A percentile compares a stretch with the other conserved stretches of the same genome.
phyloP scores from a whole-genome alignment of 768 basidiomycete species.

The Dentipellis fragilis region DNA sequence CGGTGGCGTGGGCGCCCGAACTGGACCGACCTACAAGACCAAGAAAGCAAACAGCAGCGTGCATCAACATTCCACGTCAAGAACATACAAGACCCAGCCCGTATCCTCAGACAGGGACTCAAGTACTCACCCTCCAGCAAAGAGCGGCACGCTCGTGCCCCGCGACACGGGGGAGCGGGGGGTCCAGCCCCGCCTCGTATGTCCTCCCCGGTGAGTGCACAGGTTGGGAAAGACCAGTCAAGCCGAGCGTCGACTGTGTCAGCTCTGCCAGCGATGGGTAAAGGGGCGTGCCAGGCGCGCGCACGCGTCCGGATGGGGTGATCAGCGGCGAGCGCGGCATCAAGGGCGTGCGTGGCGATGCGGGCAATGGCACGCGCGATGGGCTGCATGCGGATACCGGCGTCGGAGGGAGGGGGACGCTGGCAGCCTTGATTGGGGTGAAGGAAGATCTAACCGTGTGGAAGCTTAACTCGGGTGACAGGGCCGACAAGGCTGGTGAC shows the following conservation, averaged over 20 bases:
- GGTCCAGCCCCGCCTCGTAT: slow-evolving; percentile 4
- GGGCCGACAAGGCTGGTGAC: not conserved
- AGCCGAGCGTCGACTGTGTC: not conserved
- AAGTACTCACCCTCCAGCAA: slow-evolving; percentile 1
- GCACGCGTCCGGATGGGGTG: not conserved
- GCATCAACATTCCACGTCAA: too few species aligned
- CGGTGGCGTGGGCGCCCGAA: not conserved
- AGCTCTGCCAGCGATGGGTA: not conserved
- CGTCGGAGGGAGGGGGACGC: not conserved
- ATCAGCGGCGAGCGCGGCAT: not conserved
- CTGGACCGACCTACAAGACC: not conserved
- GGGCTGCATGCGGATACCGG: not conserved
- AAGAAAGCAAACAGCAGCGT: too few species aligned
- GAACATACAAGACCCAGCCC: too few species aligned
- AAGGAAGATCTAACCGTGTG: not conserved
- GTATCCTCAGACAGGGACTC: not conserved
- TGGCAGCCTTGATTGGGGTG: not conserved
- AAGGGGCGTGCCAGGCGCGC: not conserved
- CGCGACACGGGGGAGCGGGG: slow-evolving; percentile 6
- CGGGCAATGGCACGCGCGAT: not conserved
- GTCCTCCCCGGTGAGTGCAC: slow-evolving; percentile 2
- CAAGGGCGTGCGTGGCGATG: not conserved
- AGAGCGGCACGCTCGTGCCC: slow-evolving; percentile 1
- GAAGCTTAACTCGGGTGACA: not conserved
- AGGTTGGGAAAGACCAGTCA: slow-evolving; percentile 4